Evolutionary conservation across 2,329 filamentous ascomycete species (phyloP).

Genomic region (Alternaria atra): DNA sequence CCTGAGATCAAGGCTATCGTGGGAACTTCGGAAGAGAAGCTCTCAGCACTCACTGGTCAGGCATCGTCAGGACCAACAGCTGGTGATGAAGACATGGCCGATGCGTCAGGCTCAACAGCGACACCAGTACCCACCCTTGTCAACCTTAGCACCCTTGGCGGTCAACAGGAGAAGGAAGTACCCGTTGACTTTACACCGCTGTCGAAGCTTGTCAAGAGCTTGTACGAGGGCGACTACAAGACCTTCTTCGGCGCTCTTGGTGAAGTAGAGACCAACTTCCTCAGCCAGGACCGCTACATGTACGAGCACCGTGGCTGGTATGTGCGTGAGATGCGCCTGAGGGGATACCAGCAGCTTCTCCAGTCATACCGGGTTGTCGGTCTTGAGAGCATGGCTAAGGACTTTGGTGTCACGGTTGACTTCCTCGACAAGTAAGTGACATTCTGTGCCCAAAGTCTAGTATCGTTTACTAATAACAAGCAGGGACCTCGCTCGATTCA

Average conservation of each 20-base stretch:
- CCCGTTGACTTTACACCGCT: slow-evolving; percentile 90
- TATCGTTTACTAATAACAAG: slow-evolving; percentile 20
- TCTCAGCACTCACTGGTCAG: slow-evolving; percentile 81
- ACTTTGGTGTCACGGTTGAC: slow-evolving; percentile 96
- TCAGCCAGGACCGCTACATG: slow-evolving; percentile 92
- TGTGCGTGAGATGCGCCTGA: slow-evolving; percentile 96
- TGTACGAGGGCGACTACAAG: slow-evolving; percentile 95
- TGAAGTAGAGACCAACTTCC: slow-evolving; percentile 90
- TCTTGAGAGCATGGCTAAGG: slow-evolving; percentile 95
- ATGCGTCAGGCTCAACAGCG: slow-evolving; percentile 60
- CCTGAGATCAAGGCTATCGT: slow-evolving; percentile 98
- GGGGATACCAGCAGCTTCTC: slow-evolving; percentile 94
- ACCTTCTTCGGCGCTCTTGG: slow-evolving; percentile 91
- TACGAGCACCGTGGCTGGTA: slow-evolving; percentile 97
- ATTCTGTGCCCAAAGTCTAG: neutral
- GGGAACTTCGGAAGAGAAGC: slow-evolving; percentile 86
- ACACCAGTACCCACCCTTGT: slow-evolving; percentile 73
- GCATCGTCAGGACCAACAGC: slow-evolving; percentile 82
- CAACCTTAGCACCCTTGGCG: slow-evolving; percentile 87
- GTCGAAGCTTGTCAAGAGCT: slow-evolving; percentile 84
- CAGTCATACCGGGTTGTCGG: slow-evolving; percentile 98
- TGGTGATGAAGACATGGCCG: slow-evolving; percentile 77
- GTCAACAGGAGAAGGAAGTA: slow-evolving; percentile 79
- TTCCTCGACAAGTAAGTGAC: slow-evolving; percentile 85
- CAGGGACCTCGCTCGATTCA: slow-evolving; percentile 95